These are phyloP conservation scores for Metschnikowia continentalis DNA, from an alignment of 805 yeast species.

Conservation along the genomic window DNA sequence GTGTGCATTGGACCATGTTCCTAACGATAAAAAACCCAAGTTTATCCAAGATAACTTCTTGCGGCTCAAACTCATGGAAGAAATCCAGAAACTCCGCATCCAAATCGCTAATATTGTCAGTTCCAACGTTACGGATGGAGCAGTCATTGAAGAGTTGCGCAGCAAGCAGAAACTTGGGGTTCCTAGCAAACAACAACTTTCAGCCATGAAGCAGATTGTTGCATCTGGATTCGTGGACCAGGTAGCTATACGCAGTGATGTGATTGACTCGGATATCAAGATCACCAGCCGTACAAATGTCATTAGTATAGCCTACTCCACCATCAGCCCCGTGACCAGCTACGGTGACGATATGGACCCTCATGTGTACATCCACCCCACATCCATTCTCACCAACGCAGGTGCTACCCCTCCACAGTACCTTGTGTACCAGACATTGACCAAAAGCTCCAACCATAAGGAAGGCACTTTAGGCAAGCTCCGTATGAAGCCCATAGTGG, in stretches of 20 bases:
- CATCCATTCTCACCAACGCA: conserved; percentile 53
- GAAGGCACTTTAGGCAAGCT: conserved; percentile 42
- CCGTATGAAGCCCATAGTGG: conserved; percentile 74
- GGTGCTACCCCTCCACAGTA: conserved; percentile 79
- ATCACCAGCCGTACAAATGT: conserved; percentile 56
- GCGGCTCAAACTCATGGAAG: conserved; percentile 79
- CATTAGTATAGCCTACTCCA: conserved; percentile 59
- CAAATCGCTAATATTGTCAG: conserved; percentile 78
- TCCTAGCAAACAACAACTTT: conserved; percentile 66
- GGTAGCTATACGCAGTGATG: conserved; percentile 79
- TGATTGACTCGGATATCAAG: conserved; percentile 57
- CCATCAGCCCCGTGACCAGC: conserved; percentile 46
- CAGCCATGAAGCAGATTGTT: conserved; percentile 84
- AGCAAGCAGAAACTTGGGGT: conserved; percentile 50
- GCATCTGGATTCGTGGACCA: conserved; percentile 92
- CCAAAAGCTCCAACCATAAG: conserved; percentile 44
- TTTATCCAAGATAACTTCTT: conserved; percentile 64
- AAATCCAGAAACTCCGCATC: conserved; percentile 71
- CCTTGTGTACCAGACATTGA: conserved; percentile 68
- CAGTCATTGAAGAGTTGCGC: conserved; percentile 43
- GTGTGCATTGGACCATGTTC: conserved; percentile 81
- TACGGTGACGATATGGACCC: conserved; percentile 42
- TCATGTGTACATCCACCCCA: conserved; percentile 75
- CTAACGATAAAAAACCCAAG: conserved; percentile 36
- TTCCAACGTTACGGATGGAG: conserved; percentile 56